phyloP scores from a whole-genome alignment of 2,329 filamentous ascomycete species.

The Penicillium sp. region DNA sequence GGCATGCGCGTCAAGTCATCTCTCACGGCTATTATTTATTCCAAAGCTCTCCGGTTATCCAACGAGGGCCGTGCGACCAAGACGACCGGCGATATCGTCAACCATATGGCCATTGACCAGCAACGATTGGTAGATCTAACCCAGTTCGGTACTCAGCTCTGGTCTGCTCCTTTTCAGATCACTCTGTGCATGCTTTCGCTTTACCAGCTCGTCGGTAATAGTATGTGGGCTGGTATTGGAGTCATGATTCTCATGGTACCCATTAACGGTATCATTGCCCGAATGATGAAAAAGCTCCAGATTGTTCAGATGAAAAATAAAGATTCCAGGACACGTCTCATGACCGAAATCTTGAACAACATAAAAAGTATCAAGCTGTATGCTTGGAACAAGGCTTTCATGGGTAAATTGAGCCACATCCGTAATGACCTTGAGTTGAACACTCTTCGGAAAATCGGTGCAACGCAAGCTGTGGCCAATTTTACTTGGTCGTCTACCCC shows the following conservation, averaged over 20 bases:
- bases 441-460: constrained; percentile 93
- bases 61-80: constrained; percentile 88
- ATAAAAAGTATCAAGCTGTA: constrained; percentile 99
- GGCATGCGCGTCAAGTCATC: constrained; percentile 96
- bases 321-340: constrained; percentile 83
- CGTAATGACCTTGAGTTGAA: constrained; percentile 94
- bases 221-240: constrained; percentile 91
- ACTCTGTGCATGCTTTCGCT: constrained; percentile 90
- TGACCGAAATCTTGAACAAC: constrained; percentile 97
- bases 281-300: constrained; percentile 89
- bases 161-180: constrained; percentile 97
- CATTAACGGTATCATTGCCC: constrained; percentile 85
- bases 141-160: constrained; percentile 91
- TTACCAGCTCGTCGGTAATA: constrained; percentile 89
- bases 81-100: constrained; percentile 95
- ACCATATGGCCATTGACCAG: constrained; percentile 98
- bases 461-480: constrained; percentile 88
- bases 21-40: constrained; percentile 85
- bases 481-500: constrained; percentile 98
- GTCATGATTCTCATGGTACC: constrained; percentile 98
- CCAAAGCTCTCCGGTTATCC: constrained; percentile 82
- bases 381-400: constrained; percentile 94
- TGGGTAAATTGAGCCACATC: constrained; percentile 94
- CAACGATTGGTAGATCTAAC: constrained; percentile 92
- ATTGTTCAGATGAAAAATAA: constrained; percentile 99